These are phyloP conservation scores for Zasmidium citrigriseum DNA, from an alignment of 2,329 filamentous ascomycete genomes.

Conservation along the genomic window DNA sequence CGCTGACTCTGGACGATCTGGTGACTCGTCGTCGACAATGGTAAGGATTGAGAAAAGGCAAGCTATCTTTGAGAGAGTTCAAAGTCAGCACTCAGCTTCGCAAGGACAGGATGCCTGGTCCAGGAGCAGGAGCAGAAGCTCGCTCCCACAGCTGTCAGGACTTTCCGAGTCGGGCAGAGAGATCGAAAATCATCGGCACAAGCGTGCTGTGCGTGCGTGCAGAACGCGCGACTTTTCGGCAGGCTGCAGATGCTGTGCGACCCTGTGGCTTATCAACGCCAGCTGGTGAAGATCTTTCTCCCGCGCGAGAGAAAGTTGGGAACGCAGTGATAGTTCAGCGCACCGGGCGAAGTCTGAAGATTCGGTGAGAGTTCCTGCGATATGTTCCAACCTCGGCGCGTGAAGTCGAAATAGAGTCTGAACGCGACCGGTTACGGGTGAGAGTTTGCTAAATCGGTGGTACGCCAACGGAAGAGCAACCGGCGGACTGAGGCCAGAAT, in stretches of 20 bases:
- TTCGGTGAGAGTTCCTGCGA: too few species aligned
- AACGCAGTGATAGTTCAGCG: neutral
- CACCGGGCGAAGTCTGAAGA: too few species aligned
- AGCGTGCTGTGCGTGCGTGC: too few species aligned
- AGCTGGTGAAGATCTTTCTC: too few species aligned
- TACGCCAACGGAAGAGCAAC: neutral
- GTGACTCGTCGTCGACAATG: neutral
- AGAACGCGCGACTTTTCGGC: neutral
- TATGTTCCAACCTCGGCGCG: neutral
- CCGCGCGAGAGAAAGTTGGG: neutral
- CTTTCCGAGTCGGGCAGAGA: neutral
- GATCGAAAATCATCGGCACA: neutral
- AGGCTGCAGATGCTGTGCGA: neutral
- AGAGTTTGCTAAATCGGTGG: neutral
- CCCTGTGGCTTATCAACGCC: neutral
- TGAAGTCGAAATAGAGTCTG: neutral
- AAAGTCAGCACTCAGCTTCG: neutral
- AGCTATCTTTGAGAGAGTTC: neutral
- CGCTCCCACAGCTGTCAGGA: neutral
- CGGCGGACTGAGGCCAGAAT: neutral
- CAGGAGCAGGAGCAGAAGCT: neutral
- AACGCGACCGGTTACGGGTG: neutral
- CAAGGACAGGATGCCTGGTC: neutral
- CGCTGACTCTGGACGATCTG: neutral
- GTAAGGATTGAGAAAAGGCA: neutral